Conservation (phyloP, 2,329 filamentous ascomycete genomes). For the Phialophora macrospora region DNA sequence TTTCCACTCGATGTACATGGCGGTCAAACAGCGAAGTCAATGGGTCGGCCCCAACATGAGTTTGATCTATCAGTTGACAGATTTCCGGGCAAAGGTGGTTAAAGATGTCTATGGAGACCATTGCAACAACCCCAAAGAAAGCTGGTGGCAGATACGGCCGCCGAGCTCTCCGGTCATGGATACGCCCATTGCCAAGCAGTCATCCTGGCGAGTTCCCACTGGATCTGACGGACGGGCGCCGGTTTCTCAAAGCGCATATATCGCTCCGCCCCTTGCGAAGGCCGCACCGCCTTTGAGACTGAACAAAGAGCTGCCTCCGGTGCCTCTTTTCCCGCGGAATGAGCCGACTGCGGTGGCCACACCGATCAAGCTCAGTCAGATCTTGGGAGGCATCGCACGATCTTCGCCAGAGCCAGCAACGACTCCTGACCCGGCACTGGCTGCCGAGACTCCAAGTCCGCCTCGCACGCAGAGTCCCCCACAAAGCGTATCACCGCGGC, state of each 20-base stretch:
- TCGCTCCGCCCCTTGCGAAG: conserved; percentile 2
- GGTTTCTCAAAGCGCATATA: background rate
- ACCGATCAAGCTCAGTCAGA: conserved; percentile 27
- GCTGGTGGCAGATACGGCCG: conserved; percentile 34
- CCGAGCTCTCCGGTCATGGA: conserved; percentile 21
- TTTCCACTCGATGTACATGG: conserved; percentile 68
- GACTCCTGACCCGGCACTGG: conserved; percentile 1
- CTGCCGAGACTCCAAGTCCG: conserved; percentile 10
- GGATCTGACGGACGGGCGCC: conserved; percentile 17
- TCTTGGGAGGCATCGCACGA: conserved; percentile 21
- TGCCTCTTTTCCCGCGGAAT: conserved; percentile 36
- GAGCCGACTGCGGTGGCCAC: conserved; percentile 20
- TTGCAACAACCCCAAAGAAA: conserved; percentile 24
- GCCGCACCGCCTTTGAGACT: conserved; percentile 18
- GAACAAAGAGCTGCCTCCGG: conserved; percentile 38
- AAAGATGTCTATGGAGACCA: conserved; percentile 42
- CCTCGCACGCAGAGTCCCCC: conserved; percentile 7
- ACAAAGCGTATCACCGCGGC: conserved; percentile 34
- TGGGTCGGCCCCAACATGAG: conserved; percentile 74
- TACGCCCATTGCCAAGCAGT: conserved; percentile 27
- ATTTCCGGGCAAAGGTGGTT: conserved; percentile 58
- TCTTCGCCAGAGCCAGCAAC: conserved; percentile 11
- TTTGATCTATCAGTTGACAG: conserved; percentile 69
- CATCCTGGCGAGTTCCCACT: conserved; percentile 18
- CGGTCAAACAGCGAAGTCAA: conserved; percentile 66